These are phyloP conservation scores for Populus hybrid DNA, from an alignment of 441 rosid species.

Conservation along the genomic window DNA sequence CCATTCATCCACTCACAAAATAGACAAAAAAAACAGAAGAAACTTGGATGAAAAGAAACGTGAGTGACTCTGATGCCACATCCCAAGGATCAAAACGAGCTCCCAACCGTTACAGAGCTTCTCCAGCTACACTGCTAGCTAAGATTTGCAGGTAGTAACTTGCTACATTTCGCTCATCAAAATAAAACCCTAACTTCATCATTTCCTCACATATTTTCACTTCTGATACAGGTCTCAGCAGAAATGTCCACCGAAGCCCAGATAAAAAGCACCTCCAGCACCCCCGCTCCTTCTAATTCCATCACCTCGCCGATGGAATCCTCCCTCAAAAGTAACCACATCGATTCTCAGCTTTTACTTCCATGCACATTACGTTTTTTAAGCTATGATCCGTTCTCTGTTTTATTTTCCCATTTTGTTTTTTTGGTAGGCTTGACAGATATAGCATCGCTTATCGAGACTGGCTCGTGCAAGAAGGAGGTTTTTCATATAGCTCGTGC, in stretches of 20 bases:
- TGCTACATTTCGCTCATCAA: neutral
- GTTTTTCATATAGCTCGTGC: conserved; percentile 59
- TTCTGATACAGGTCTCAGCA: neutral
- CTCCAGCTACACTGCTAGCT: neutral
- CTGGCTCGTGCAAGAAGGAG: conserved; percentile 54
- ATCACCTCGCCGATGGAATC: neutral
- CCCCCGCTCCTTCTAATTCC: neutral
- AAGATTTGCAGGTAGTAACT: neutral
- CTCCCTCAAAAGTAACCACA: neutral
- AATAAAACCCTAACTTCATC: neutral
- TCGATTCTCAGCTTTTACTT: neutral
- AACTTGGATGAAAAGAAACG: neutral
- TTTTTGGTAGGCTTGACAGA: conserved; percentile 59
- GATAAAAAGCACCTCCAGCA: neutral
- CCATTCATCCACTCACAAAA: neutral
- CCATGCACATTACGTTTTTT: neutral
- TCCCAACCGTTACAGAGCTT: neutral
- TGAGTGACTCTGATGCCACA: neutral
- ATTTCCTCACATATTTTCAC: neutral
- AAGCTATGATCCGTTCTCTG: neutral
- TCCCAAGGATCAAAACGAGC: neutral
- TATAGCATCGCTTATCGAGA: conserved; percentile 60
- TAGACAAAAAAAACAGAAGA: neutral
- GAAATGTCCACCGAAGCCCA: neutral
- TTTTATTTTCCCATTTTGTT: neutral